These are phyloP conservation scores for Saccharomycopsis sp. DNA, from an alignment of 805 yeast genomes.

Conservation along the genomic window DNA sequence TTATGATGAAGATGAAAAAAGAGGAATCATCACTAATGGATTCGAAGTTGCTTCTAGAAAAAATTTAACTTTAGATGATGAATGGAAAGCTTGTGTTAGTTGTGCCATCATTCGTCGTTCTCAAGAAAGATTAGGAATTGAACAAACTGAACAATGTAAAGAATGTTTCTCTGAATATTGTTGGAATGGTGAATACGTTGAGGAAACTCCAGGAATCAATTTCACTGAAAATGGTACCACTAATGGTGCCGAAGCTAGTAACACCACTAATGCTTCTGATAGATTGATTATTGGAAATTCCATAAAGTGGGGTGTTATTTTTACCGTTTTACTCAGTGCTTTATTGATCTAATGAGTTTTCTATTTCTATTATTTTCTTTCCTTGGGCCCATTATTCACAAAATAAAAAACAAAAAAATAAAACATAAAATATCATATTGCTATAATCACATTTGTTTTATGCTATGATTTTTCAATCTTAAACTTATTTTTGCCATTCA, in stretches of 20 bases:
- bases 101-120: constrained; percentile 78
- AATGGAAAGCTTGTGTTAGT: constrained; percentile 67
- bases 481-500: too few species aligned
- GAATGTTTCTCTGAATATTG: constrained; percentile 65
- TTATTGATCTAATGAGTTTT: too few species aligned
- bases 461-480: too few species aligned
- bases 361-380: too few species aligned
- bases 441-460: too few species aligned
- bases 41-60: constrained; percentile 56
- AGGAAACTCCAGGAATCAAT: constrained; percentile 1
- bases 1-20: constrained; percentile 47
- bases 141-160: constrained; percentile 57
- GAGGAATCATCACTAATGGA: constrained; percentile 60
- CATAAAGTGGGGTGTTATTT: too few species aligned
- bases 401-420: too few species aligned
- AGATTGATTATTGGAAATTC: too few species aligned
- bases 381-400: too few species aligned
- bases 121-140: constrained; percentile 52
- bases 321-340: too few species aligned
- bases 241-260: constrained; percentile 5
- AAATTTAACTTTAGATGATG: constrained; percentile 55
- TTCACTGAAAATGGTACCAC: constrained; percentile 15
- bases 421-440: too few species aligned
- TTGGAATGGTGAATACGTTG: constrained; percentile 46
- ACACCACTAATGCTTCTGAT: constrained; percentile 16